Conservation (phyloP, 2,329 filamentous ascomycete genomes). For the Calonectria crousiana region DNA sequence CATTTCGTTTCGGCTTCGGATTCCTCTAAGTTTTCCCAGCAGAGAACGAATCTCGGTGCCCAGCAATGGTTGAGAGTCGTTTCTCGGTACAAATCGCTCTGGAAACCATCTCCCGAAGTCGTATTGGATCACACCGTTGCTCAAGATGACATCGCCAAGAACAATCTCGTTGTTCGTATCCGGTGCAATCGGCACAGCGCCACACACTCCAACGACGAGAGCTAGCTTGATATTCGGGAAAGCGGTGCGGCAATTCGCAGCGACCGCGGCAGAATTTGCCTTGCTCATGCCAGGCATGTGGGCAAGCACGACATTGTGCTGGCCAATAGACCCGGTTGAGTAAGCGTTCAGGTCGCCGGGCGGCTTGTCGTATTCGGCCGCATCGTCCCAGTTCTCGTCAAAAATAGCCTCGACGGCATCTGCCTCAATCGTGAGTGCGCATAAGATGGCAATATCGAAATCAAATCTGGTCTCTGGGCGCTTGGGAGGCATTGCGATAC, state of each 20-base stretch:
- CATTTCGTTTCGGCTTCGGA: slow-evolving; percentile 17
- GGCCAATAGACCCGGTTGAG: neutral
- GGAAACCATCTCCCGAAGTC: slow-evolving; percentile 44
- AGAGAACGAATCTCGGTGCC: slow-evolving; percentile 34
- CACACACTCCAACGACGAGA: slow-evolving; percentile 20
- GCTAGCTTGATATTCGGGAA: slow-evolving; percentile 3
- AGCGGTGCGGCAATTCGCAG: neutral
- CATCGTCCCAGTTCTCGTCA: slow-evolving; percentile 30
- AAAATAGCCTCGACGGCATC: slow-evolving; percentile 35
- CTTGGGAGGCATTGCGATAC: neutral
- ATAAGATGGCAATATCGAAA: slow-evolving; percentile 38
- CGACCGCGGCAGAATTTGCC: neutral
- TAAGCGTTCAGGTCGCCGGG: slow-evolving; percentile 36
- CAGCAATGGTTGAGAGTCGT: slow-evolving; percentile 34
- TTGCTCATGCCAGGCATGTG: slow-evolving; percentile 13
- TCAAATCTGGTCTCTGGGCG: neutral
- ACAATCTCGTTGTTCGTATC: slow-evolving; percentile 28
- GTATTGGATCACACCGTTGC: slow-evolving; percentile 43
- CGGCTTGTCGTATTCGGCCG: slow-evolving; percentile 36
- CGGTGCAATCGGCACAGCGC: slow-evolving; percentile 32
- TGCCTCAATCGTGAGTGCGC: slow-evolving; percentile 33
- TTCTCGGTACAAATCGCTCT: slow-evolving; percentile 34
- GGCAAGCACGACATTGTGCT: neutral
- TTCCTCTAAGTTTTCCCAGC: slow-evolving; percentile 37
- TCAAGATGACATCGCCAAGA: slow-evolving; percentile 46